Evolutionary conservation across 495 filamentous ascomycete species (phyloP), one percentile per base, ranked within the genome.

Genomic region (Hamigera avellanea): DNA sequence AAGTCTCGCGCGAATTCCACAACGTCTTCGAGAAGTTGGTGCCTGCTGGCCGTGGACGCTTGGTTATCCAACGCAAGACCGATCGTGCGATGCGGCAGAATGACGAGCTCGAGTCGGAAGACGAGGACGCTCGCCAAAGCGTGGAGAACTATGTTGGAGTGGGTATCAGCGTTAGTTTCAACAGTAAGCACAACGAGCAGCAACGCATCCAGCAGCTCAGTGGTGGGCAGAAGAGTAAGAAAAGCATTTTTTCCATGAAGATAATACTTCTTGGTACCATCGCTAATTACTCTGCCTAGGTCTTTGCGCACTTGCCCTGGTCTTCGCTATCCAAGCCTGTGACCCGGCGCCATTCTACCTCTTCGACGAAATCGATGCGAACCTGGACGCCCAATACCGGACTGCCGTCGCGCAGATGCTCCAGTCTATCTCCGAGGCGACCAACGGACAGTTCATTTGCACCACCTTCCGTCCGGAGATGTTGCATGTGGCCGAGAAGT

Each of bases 401-500:
- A 94, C 88, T 2, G 88, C 89, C 1, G 88, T 95, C 15, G 91
- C 91, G 3, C 70, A 81, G 42, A 84, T 95, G 69, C 69, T 98
- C 13, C 64, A 83, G 46, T 76, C 78, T 27, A 84, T 89, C 44
- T 83, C 84, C 8, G 67, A 66, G 38, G 55, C 61, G 19, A 67
- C 63, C 8, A 66, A 61, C 19, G 64, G 62, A 2, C 82, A 87
- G 45, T 86, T 87, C 52, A 87, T 87, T 55, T 84, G 81, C 66
- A 99, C 91, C 3, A 99, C 91, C 4, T 99, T 99, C 77, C 73
- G 91, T 21, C 93, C 93, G 13, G 91, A 99, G 62, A 93, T 99
- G 70, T 69, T 99, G 40, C 73, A 79, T 34, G 86, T 96, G 25
- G 93, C 93, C 14, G 86, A 95, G 62, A 93, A 95, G 64, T 93